Conservation (phyloP, 2,329 filamentous ascomycete genomes). For the Tympanopsis confertula region DNA sequence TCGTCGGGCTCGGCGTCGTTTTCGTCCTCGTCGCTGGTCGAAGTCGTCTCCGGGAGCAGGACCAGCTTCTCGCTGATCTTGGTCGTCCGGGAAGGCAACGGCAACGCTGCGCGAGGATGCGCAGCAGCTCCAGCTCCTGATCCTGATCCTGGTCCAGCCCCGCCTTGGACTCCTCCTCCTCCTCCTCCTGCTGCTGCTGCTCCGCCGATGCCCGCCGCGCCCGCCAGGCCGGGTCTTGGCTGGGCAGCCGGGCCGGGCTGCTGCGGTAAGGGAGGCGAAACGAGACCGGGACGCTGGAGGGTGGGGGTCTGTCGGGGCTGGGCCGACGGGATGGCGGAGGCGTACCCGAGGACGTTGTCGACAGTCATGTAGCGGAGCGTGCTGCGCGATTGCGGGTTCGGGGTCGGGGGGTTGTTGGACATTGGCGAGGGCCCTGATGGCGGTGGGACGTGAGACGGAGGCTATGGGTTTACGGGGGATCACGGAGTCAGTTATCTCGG, state of each 20-base stretch:
- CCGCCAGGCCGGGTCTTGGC: constrained; percentile 12
- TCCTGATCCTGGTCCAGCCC: constrained; percentile 13
- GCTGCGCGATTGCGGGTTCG: constrained; percentile 35
- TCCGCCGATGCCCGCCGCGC: constrained; percentile 26
- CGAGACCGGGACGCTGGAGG: constrained; percentile 31
- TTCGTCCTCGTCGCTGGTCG: constrained; percentile 47
- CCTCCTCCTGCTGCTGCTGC: constrained; percentile 25
- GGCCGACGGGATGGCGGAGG: constrained; percentile 87
- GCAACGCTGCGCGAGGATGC: constrained; percentile 27
- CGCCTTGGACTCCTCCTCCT: constrained; percentile 32
- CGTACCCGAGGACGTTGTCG: constrained; percentile 88
- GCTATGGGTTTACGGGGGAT: too few relatives aligned
- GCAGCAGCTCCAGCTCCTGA: constrained; percentile 37
- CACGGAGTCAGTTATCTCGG: too few relatives aligned
- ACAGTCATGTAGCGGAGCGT: constrained; percentile 36
- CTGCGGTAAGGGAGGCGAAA: constrained; percentile 21
- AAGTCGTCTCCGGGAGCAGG: constrained; percentile 70
- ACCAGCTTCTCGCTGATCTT: constrained; percentile 98
- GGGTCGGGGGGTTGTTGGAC: constrained; percentile 57
- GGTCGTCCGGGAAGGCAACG: constrained; percentile 71
- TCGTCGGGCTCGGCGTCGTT: constrained; percentile 38
- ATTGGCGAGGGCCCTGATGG: too few relatives aligned
- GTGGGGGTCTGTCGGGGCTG: constrained; percentile 67
- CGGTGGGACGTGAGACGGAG: too few relatives aligned
- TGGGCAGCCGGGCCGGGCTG: constrained; percentile 23